Conservation (phyloP, 2,329 filamentous ascomycete genomes). For the Ambrosiella xylebori region DNA sequence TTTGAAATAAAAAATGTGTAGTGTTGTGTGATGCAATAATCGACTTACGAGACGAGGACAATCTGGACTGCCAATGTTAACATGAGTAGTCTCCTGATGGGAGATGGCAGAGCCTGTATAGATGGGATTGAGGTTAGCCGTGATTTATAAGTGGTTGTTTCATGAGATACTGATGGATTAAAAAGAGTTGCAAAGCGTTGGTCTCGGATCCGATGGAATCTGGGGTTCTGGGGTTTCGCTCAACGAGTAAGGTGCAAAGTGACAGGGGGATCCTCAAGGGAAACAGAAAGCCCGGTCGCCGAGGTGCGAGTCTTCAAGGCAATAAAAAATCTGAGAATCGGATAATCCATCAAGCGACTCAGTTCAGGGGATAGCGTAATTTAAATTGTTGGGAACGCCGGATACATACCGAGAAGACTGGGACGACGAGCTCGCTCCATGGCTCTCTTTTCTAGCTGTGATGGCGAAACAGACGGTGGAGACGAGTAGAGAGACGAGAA, state of each 20-base stretch:
- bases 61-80: conserved; percentile 60
- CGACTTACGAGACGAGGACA: conserved; percentile 54
- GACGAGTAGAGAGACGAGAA: conserved; percentile 22
- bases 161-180: no score
- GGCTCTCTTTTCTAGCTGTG: conserved; percentile 7
- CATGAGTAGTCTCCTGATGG: conserved; percentile 61
- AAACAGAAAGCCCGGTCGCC: background rate
- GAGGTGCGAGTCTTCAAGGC: background rate
- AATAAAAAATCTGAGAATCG: background rate
- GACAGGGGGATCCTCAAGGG: background rate
- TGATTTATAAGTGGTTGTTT: background rate
- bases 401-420: conserved; percentile 40
- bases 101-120: conserved; percentile 48
- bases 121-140: conserved; percentile 18
- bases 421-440: conserved; percentile 25
- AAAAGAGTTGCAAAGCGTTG: no score
- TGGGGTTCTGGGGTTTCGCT: background rate
- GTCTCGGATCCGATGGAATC: background rate
- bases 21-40: no score
- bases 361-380: background rate
- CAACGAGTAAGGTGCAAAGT: background rate
- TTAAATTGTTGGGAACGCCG: background rate
- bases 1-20: background rate
- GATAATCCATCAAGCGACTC: background rate
- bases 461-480: conserved; percentile 20